Base-by-base conservation (phyloP, 2,329 filamentous ascomycete species). In the Colletotrichum godetiae region DNA sequence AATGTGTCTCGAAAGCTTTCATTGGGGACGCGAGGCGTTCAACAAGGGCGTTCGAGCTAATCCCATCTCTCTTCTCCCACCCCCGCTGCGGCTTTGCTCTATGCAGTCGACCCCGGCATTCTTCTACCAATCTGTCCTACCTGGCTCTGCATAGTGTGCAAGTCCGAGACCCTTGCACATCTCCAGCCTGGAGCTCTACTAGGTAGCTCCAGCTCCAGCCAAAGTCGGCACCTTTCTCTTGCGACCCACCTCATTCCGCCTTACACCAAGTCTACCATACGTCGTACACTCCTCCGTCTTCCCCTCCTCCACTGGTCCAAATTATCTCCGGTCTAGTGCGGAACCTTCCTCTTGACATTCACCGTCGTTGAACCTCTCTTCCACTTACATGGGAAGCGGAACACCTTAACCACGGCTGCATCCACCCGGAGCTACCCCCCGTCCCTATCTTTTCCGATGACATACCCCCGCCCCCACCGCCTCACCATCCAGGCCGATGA, bases 391-490 rank as follows among this genome's bases (percentile, higher is more conserved):
- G 63, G 67, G 57, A 37, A 15, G 65, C 46, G 64, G 58, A 29
- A 11, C 57, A 63, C 58, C 68, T 71, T 57, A 71, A 67, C 68
- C 56, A 71, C 56, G 63, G 68, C 63, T 37, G 49, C 46, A 31
- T 24, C 37, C 31, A 61, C 57, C 65, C 57, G n/a, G 33, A 46
- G 33, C 19, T 24, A 57, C 37, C 65, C 53, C 49, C 52, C 37
- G 31, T 74, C 72, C 72, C 72, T 74, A 74, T 74, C 69, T 58
- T 73, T 74, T 53, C 72, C 72, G 72, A 74, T 61, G 64, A 33
- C 65, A 53, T 64, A 33, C 68, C 68, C 63, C 72, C 57, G 46
- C 72, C 72, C 72, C 62, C 58, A 66, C 62, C 62, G 52, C 58
- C 64, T 66, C 63, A 42, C 22, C 67, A 55, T 55, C 52, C 59